A percentile compares a stretch with the other conserved stretches of the same genome.
Evolutionary conservation across 768 basidiomycete genomes (phyloP).

Genomic region (Xerocomellus intermedius): DNA sequence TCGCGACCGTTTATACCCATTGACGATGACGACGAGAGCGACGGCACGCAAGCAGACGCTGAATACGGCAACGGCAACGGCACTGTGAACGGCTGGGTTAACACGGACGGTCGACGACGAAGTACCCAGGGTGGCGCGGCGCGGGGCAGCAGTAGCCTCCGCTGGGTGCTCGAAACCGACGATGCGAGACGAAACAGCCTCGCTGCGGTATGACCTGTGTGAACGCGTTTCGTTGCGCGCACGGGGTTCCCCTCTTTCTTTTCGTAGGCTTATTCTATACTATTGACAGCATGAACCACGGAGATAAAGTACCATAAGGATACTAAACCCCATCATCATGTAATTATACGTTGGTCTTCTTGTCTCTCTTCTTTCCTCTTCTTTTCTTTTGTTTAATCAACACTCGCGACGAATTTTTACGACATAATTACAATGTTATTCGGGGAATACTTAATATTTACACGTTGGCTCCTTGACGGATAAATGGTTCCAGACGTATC

Average conservation of each 20-base stretch:
- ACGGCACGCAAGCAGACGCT: slow-evolving; percentile 69
- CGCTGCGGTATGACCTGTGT: slow-evolving; percentile 46
- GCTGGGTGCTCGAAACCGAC: slow-evolving; percentile 40
- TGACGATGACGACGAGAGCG: slow-evolving; percentile 59
- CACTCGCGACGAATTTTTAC: slow-evolving; percentile 24
- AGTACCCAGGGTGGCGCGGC: slow-evolving; percentile 25
- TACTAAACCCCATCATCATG: slow-evolving; percentile 21
- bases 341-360: slow-evolving; percentile 26
- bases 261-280: slow-evolving; percentile 36
- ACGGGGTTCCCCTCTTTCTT: slow-evolving; percentile 9
- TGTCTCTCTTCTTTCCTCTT: neutral
- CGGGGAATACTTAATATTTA: slow-evolving; percentile 19
- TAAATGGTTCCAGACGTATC: neutral
- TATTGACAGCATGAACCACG: slow-evolving; percentile 29
- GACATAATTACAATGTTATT: slow-evolving; percentile 27
- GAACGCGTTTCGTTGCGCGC: slow-evolving; percentile 19
- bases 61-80: slow-evolving; percentile 49
- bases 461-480: neutral
- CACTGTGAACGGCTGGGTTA: slow-evolving; percentile 48
- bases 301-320: slow-evolving; percentile 22
- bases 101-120: slow-evolving; percentile 56
- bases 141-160: slow-evolving; percentile 27
- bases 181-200: slow-evolving; percentile 67
- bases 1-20: slow-evolving; percentile 45
- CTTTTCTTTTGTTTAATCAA: slow-evolving; percentile 4